A percentile compares a stretch with the other conserved stretches of the same genome.
Evolutionary conservation across 345 rosid genomes (phyloP).

Genomic region (Mercurialis annua): DNA sequence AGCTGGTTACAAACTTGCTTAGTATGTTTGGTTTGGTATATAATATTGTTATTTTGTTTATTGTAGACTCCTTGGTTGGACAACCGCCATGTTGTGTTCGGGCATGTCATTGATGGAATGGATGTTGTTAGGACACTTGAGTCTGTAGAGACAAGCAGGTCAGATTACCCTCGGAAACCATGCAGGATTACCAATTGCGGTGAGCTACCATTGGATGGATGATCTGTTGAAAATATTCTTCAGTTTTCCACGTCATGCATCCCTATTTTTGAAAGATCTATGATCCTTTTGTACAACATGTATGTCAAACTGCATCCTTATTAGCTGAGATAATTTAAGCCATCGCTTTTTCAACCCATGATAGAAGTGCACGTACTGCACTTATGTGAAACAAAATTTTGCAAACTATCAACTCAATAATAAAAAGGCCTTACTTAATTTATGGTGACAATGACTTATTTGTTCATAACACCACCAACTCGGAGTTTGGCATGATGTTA

Average conservation of each 20-base stretch:
- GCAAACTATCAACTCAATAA: neutral
- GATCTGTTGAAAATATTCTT: conserved; percentile 21
- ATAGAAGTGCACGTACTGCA: conserved; percentile 5
- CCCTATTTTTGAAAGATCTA: neutral
- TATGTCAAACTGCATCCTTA: neutral
- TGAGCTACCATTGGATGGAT: conserved; percentile 66
- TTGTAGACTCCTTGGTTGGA: conserved; percentile 84
- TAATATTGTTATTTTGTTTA: neutral
- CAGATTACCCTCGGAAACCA: conserved; percentile 54
- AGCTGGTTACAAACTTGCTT: conserved; percentile 1
- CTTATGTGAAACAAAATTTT: neutral
- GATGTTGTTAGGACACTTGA: conserved; percentile 70
- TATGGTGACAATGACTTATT: neutral
- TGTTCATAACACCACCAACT: neutral
- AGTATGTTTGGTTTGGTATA: neutral
- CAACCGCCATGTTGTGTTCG: conserved; percentile 86
- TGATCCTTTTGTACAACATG: conserved; percentile 5
- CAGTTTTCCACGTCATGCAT: neutral
- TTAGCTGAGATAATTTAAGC: conserved; percentile 12
- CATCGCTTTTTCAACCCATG: conserved; percentile 4
- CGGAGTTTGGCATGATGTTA: neutral
- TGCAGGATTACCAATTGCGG: conserved; percentile 82
- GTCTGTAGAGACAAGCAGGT: conserved; percentile 67
- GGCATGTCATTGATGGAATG: conserved; percentile 75
- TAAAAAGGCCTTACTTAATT: neutral